Percentiles rank a stretch among this genome's conserved stretches.
Evolutionary conservation across 192 early-diverging fungal genomes (phyloP).

Genomic region (Coemansia sp.): DNA sequence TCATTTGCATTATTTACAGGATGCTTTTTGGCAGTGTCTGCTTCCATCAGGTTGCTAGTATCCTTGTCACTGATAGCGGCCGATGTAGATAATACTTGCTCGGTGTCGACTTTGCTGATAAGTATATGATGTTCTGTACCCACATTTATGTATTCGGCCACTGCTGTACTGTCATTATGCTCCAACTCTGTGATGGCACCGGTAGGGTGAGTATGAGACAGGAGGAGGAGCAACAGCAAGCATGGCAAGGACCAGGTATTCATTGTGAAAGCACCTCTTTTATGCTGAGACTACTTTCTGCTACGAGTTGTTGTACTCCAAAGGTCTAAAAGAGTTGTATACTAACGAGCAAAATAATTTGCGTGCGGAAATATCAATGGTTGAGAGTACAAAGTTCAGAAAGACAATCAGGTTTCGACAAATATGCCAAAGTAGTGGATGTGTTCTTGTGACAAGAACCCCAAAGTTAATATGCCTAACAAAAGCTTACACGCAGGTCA

Average conservation of each 20-base stretch:
- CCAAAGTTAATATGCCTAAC: neutral
- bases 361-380: neutral
- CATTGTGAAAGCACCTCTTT: neutral
- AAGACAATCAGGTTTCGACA: neutral
- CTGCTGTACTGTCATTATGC: neutral
- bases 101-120: conserved; percentile 3
- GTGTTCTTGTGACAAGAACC: neutral
- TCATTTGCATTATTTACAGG: neutral
- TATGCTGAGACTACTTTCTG: neutral
- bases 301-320: neutral
- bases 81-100: neutral
- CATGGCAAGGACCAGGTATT: neutral
- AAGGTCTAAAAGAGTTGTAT: neutral
- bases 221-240: neutral
- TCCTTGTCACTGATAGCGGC: neutral
- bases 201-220: neutral
- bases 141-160: conserved; percentile 14
- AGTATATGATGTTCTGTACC: conserved; percentile 18
- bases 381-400: neutral
- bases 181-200: neutral
- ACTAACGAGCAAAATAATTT: neutral
- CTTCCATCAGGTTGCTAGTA: neutral
- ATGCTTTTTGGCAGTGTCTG: neutral
- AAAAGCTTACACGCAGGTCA: conserved; percentile 1
- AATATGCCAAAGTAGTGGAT: neutral